Evolutionary conservation across 1,284 basidiomycete species (phyloP).

Genomic region (Sanghuangporus sanghuang): DNA sequence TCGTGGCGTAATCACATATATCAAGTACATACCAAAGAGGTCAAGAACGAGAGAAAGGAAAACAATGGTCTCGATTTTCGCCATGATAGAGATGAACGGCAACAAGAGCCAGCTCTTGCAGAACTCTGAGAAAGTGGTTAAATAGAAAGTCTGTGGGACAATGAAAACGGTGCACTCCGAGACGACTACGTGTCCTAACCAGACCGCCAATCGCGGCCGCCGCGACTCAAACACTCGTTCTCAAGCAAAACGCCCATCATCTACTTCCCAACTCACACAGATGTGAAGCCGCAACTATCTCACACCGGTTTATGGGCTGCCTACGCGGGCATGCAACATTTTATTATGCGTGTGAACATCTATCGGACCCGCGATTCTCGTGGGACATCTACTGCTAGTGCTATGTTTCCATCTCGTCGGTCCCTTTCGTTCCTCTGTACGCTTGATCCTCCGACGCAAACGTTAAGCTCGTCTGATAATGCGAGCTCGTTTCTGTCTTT

Average conservation of each 20-base stretch:
- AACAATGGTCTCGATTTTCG: slow-evolving; percentile 69
- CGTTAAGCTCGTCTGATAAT: slow-evolving; percentile 80
- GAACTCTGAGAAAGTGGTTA: neutral
- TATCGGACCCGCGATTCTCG: slow-evolving; percentile 13
- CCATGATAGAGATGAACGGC: slow-evolving; percentile 36
- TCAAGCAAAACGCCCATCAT: slow-evolving; percentile 3
- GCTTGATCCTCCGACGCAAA: slow-evolving; percentile 80
- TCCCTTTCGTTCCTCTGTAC: slow-evolving; percentile 46
- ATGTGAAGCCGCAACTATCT: slow-evolving; percentile 1
- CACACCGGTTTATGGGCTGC: neutral
- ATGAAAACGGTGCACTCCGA: neutral
- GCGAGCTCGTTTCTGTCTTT: slow-evolving; percentile 87
- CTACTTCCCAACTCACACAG: neutral
- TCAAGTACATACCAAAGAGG: slow-evolving; percentile 53
- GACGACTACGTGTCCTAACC: slow-evolving; percentile 9
- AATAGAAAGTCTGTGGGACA: slow-evolving; percentile 1
- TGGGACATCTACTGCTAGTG: slow-evolving; percentile 22
- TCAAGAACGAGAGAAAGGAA: slow-evolving; percentile 82
- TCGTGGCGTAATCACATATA: slow-evolving; percentile 10
- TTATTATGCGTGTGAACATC: neutral
- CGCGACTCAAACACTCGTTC: slow-evolving; percentile 1
- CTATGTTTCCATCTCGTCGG: slow-evolving; percentile 24
- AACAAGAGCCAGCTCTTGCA: slow-evolving; percentile 16
- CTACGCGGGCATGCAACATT: neutral
- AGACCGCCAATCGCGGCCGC: slow-evolving; percentile 2